Base-by-base conservation (phyloP, 1,284 basidiomycete species). In the Ceratobasidium sp. region DNA sequence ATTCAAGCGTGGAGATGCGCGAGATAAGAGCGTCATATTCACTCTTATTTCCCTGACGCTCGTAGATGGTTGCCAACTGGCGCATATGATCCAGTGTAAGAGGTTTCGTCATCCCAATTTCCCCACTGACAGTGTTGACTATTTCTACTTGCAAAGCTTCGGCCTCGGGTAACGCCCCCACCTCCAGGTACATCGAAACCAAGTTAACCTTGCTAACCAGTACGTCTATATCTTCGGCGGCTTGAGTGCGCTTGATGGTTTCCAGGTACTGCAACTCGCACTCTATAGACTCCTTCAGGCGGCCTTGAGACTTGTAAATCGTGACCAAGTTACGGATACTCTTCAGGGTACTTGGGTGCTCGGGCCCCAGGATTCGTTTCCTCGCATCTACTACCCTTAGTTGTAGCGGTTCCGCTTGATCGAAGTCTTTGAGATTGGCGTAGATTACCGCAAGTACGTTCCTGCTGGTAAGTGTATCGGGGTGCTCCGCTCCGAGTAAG, bases 311-410 rank as follows among this genome's bases (percentile, higher is more conserved):
- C 15, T 22, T 19, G 63, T 65, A 65, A 8, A 41, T 53, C 19
- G 4, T 11, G 19, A 8, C 63, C 15, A 65, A 29, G 31, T 65
- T 51, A 41, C 36, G 47, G 6, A 65, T 53, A 17, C 29, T 53
- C 11, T 8, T 53, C 63, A 73, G 31, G 5, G 71, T 64, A n/a
- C 48, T 31, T 24, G 59, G 54, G 29, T 73, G 71, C n/a, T 62
- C 56, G 33, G 22, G 22, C 4, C 71, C 71, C 1, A 63, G 27
- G n/a, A 59, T 31, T 9, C 50, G 29, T n/a, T 17, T 60, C 15
- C 41, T 31, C n/a, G n/a, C 54, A 22, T 69, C 24, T 14, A 69
- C 1, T 1, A 57, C 31, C 51, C 62, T n/a, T 15, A 36, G 15
- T 7, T 65, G 63, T 15, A 65, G 63, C 33, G 47, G 3, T 29